These are phyloP conservation scores for Penicillium chermesinum DNA, from an alignment of 495 filamentous ascomycete species.

Conservation along the genomic window DNA sequence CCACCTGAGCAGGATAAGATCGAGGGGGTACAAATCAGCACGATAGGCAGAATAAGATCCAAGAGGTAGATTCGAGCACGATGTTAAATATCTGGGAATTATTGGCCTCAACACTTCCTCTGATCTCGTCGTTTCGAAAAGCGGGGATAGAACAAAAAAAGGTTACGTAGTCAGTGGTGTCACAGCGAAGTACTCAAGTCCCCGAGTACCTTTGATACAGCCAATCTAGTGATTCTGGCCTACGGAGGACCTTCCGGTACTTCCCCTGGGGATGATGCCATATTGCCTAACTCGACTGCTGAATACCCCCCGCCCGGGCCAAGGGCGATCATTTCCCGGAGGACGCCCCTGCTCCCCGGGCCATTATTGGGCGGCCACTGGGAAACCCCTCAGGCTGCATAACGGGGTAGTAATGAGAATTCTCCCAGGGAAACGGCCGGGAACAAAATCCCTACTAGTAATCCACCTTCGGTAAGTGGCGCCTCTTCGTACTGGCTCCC, in stretches of 20 bases:
- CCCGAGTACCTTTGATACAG: no score
- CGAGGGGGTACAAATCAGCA: neutral
- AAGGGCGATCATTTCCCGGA: slow-evolving; percentile 1
- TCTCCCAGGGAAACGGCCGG: neutral
- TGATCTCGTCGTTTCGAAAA: no score
- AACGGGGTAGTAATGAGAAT: slow-evolving; percentile 8
- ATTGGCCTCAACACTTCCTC: no score
- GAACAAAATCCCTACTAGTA: neutral
- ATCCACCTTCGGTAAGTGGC: no score
- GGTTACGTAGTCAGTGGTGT: no score
- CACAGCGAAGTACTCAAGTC: no score
- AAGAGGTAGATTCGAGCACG: neutral
- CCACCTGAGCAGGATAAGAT: slow-evolving; percentile 1
- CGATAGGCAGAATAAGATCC: neutral
- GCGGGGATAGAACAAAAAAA: no score
- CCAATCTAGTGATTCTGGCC: no score
- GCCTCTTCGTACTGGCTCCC: neutral
- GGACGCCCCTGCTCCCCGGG: neutral
- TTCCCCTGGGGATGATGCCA: slow-evolving; percentile 8
- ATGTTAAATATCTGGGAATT: no score
- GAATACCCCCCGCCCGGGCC: neutral
- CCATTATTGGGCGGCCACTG: slow-evolving; percentile 9
- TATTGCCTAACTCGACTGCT: neutral
- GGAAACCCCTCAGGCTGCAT: slow-evolving; percentile 5
- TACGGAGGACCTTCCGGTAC: slow-evolving; percentile 11